phyloP scores from a whole-genome alignment of 306 rosid species.

The Cucumis melo region DNA sequence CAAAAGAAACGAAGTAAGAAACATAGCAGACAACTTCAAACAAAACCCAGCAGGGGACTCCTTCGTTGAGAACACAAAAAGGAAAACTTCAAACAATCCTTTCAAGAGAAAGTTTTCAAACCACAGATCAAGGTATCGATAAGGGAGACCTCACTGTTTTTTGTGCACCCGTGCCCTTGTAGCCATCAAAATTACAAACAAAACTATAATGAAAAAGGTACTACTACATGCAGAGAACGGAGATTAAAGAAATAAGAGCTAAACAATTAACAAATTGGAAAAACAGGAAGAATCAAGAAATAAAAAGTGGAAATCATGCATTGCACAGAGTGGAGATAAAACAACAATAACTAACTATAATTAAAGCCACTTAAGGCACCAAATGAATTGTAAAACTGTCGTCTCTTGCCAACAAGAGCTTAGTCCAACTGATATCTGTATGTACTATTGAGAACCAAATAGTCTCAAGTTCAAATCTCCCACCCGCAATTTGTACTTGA shows the following conservation, averaged over 20 bases:
- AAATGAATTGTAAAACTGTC: not conserved
- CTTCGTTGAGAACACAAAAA: not conserved
- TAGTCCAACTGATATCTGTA: too few species aligned
- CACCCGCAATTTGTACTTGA: too few species aligned
- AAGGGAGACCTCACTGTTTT: not conserved
- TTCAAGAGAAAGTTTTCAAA: not conserved
- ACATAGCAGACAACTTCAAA: not conserved
- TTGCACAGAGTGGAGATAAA: not conserved
- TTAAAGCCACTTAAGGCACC: not conserved
- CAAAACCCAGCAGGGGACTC: not conserved
- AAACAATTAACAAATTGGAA: not conserved
- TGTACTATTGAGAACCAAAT: too few species aligned
- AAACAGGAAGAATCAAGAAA: not conserved
- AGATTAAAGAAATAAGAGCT: not conserved
- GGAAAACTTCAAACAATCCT: not conserved
- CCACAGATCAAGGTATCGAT: not conserved
- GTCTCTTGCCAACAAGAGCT: too few species aligned
- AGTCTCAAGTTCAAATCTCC: too few species aligned
- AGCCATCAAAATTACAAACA: not conserved
- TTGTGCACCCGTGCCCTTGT: not conserved
- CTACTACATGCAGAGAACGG: not conserved
- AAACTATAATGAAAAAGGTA: not conserved
- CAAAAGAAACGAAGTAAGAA: constrained; percentile 9
- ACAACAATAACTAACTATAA: not conserved
- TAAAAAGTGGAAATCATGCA: not conserved